phyloP scores from a whole-genome alignment of 2,329 filamentous ascomycete species.

The Rutstroemia sp. region DNA sequence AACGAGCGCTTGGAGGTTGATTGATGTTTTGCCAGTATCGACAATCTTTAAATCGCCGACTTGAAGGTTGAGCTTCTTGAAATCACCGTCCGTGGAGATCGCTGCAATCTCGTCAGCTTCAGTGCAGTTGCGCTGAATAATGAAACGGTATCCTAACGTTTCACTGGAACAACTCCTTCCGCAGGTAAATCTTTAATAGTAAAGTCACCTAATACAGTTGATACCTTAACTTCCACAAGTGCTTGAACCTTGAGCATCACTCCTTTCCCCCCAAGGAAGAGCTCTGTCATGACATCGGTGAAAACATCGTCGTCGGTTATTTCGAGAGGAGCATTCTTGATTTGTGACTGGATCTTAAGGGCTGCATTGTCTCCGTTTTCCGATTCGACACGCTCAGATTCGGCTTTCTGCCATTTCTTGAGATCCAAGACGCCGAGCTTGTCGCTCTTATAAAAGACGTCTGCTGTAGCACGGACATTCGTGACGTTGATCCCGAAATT shows the following conservation, averaged over 20 bases:
- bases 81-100: constrained; percentile 43
- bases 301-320: constrained; percentile 78
- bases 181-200: constrained; percentile 77
- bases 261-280: constrained; percentile 65
- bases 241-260: constrained; percentile 72
- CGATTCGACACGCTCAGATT: constrained; percentile 62
- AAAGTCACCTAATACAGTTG: constrained; percentile 74
- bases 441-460: constrained; percentile 70
- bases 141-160: constrained; percentile 71
- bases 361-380: constrained; percentile 49
- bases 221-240: constrained; percentile 72
- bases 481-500: constrained; percentile 78
- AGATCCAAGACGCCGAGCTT: constrained; percentile 79
- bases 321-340: constrained; percentile 72
- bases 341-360: constrained; percentile 66
- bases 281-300: constrained; percentile 68
- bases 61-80: constrained; percentile 48
- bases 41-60: constrained; percentile 65
- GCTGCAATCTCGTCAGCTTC: constrained; percentile 40
- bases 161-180: constrained; percentile 79
- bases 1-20: constrained; percentile 63
- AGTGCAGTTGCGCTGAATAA: constrained; percentile 30
- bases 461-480: constrained; percentile 65
- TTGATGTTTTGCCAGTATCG: constrained; percentile 62
- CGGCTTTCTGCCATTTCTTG: constrained; percentile 74